Base-by-base conservation (phyloP, 495 filamentous ascomycete species). In the Sporormia fimetaria region DNA sequence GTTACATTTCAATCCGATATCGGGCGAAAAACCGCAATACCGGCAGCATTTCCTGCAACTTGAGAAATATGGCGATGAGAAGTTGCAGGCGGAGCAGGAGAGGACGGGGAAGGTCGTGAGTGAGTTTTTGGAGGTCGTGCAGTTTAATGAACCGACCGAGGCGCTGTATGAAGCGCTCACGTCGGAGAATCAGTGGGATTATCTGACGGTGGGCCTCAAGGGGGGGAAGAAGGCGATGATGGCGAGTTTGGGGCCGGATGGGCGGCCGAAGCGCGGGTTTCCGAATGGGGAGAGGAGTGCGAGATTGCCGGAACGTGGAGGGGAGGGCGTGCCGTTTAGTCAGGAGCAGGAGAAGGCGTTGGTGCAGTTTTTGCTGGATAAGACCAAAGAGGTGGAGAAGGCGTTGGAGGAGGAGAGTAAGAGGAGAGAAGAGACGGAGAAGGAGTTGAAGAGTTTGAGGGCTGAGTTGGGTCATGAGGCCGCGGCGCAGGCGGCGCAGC, bases 81-180 rank as follows among this genome's bases (percentile, higher is more conserved):
- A 84, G 49, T 77, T 77, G 44, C 76, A 80, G 58, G 70, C 64
- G 33, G 62, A 67, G 61, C 69, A 78, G 57, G 68, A 72, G 50
- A 62, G 72, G 24, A 62, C 72, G 42, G 76, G 78, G 26, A 67
- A 77, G 27, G 76, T 96, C 14, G 59, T 75, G 10, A 73, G 76
- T 34, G 84, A 86, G 67, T 70, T 72, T 21, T 85, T 93, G 54
- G 90, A 98, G 60, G 84, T 93, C 57, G 74, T 94, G 28, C 69
- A 94, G 22, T 98, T 98, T 68, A 94, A 93, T 60, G 90, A 96
- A 67, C 90, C 90, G 0, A 82, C 84, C 46, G 86, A 61, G 39
- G 56, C 54, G 8, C 26, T 63, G 2, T 63, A 41, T 40, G 56
- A 61, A 31, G 60, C 51, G 16, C 49, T 56, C 21, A 62, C 55